phyloP scores from a whole-genome alignment of 108 stramenopile genomes.

The Fistulifera pelliculosa region DNA sequence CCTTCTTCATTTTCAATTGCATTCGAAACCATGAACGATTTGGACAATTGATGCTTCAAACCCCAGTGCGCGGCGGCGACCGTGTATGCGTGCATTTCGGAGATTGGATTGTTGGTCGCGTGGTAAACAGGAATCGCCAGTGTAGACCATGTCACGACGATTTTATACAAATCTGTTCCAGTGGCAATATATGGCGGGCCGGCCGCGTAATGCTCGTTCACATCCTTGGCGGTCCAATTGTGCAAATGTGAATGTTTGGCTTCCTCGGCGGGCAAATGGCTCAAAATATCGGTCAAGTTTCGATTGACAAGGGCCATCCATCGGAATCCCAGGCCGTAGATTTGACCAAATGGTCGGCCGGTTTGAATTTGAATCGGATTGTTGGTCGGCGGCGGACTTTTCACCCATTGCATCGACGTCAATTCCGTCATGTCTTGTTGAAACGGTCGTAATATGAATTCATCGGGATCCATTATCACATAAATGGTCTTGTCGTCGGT shows the following conservation, averaged over 20 bases:
- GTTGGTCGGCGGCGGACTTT: neutral
- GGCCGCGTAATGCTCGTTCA: constrained; percentile 42
- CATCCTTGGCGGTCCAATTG: constrained; percentile 18
- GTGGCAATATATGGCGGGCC: constrained; percentile 78
- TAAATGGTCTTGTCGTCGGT: constrained; percentile 53
- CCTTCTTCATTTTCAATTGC: constrained; percentile 41
- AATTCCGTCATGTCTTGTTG: neutral
- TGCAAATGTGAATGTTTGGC: neutral
- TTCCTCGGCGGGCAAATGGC: neutral
- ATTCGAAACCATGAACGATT: constrained; percentile 68
- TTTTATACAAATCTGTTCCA: constrained; percentile 57
- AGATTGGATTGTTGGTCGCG: constrained; percentile 56
- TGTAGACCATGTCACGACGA: constrained; percentile 54
- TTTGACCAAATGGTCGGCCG: constrained; percentile 77
- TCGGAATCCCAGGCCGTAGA: constrained; percentile 58
- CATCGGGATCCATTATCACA: constrained; percentile 77
- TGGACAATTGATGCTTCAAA: constrained; percentile 50
- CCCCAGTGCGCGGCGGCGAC: constrained; percentile 72
- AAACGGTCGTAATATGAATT: constrained; percentile 66
- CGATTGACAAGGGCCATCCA: constrained; percentile 28
- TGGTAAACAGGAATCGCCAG: constrained; percentile 60
- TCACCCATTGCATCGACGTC: no score
- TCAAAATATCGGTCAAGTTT: constrained; percentile 20
- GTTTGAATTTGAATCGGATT: constrained; percentile 3
- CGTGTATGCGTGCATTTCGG: constrained; percentile 90